Percentiles rank a stretch among this genome's conserved stretches.
Conservation (phyloP, 257 asterid genomes). For the Penstemon eatonii region DNA sequence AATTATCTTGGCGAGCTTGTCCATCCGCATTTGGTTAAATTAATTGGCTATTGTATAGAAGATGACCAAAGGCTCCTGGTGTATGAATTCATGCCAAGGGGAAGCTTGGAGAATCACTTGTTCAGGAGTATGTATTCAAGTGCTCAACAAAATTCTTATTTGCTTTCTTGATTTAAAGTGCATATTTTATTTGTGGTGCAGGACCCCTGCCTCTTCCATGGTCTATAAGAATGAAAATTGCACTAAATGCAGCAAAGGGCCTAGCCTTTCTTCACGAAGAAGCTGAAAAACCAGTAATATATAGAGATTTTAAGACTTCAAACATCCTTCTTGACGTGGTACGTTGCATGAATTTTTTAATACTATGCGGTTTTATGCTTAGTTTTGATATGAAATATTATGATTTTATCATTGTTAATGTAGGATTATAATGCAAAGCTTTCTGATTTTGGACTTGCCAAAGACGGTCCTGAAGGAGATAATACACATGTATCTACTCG, state of each 20-base stretch:
- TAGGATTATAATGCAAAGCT: slow-evolving; percentile 85
- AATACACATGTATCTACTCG: slow-evolving; percentile 84
- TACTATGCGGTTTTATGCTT: not conserved
- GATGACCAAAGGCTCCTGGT: slow-evolving; percentile 80
- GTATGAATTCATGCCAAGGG: slow-evolving; percentile 87
- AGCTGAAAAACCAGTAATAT: slow-evolving; percentile 73
- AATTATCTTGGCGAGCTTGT: slow-evolving; percentile 78
- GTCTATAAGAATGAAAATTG: slow-evolving; percentile 72
- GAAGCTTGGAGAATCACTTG: slow-evolving; percentile 94
- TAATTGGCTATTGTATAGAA: slow-evolving; percentile 86
- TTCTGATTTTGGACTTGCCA: slow-evolving; percentile 89
- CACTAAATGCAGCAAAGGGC: slow-evolving; percentile 74
- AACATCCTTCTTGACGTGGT: slow-evolving; percentile 70
- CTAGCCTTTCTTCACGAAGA: slow-evolving; percentile 88
- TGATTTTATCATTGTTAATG: slow-evolving; percentile 22
- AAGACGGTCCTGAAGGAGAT: slow-evolving; percentile 81
- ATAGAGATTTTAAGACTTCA: slow-evolving; percentile 73
- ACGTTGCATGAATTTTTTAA: slow-evolving; percentile 31
- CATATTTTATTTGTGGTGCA: slow-evolving; percentile 18
- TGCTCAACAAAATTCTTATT: slow-evolving; percentile 12
- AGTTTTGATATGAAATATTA: slow-evolving; percentile 18
- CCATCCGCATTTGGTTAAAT: slow-evolving; percentile 72
- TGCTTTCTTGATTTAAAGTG: too few relatives aligned
- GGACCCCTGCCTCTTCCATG: slow-evolving; percentile 80
- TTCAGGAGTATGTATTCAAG: slow-evolving; percentile 61